phyloP scores from a whole-genome alignment of 306 rosid species.

The Citrullus colocynthis region DNA sequence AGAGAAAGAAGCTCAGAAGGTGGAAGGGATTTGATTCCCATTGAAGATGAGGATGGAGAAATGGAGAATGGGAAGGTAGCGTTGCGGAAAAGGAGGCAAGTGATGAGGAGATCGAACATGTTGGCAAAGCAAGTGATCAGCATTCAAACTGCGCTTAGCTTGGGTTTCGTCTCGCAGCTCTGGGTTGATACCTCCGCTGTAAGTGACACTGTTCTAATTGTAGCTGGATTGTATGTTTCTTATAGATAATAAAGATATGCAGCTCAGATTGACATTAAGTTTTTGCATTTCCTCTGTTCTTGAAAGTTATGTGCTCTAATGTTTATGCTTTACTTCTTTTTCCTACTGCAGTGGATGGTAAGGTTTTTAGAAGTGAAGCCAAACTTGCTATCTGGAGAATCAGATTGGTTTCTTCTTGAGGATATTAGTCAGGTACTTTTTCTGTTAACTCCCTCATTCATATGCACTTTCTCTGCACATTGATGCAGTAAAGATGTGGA shows the following conservation, averaged over 20 bases:
- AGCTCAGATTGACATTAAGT: background rate
- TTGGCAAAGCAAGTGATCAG: slow-evolving; percentile 86
- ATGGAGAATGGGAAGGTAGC: slow-evolving; percentile 30
- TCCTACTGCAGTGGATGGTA: slow-evolving; percentile 50
- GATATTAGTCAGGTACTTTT: slow-evolving; percentile 59
- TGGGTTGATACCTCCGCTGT: slow-evolving; percentile 78
- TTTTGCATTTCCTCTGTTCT: background rate
- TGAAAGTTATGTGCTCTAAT: too few species aligned
- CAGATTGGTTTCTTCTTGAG: slow-evolving; percentile 70
- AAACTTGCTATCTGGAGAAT: slow-evolving; percentile 85
- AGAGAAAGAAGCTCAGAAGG: slow-evolving; percentile 12
- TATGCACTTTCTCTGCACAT: background rate
- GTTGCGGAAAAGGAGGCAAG: slow-evolving; percentile 37
- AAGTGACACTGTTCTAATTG: slow-evolving; percentile 17
- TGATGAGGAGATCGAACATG: slow-evolving; percentile 61
- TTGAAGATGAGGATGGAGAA: slow-evolving; percentile 17
- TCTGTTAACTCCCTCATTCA: background rate
- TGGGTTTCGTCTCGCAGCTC: slow-evolving; percentile 90
- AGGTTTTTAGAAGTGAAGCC: slow-evolving; percentile 64
- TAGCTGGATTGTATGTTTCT: background rate
- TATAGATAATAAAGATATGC: background rate
- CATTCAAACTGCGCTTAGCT: slow-evolving; percentile 53
- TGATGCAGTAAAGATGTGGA: background rate
- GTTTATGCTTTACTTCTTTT: background rate
- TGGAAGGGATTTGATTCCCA: slow-evolving; percentile 22